phyloP scores from a whole-genome alignment of 495 filamentous ascomycete species.

The Aspergillus saccharolyticus region DNA sequence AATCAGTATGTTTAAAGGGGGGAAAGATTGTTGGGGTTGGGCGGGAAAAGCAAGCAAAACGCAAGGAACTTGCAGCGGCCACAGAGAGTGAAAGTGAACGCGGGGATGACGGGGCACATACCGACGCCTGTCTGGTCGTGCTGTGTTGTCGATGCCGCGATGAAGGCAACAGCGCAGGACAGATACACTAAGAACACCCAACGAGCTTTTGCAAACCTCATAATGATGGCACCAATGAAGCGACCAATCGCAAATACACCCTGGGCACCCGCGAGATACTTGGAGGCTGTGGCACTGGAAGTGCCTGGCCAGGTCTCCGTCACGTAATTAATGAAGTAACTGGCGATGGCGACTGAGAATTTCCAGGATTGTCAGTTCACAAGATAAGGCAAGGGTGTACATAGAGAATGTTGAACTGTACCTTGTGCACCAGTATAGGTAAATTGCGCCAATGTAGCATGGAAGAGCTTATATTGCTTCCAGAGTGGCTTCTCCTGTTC shows the following conservation, averaged over 20 bases:
- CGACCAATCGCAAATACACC: conserved; percentile 53
- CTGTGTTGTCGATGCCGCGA: conserved; percentile 32
- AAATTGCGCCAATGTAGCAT: conserved; percentile 66
- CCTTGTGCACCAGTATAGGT: conserved; percentile 68
- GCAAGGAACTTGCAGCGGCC: too few species aligned
- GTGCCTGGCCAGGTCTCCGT: conserved; percentile 37
- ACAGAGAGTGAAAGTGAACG: not conserved
- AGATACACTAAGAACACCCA: conserved; percentile 46
- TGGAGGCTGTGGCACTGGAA: conserved; percentile 39
- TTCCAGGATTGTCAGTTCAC: not conserved
- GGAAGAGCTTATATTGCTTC: conserved; percentile 51
- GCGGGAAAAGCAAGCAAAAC: too few species aligned
- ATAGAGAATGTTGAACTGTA: not conserved
- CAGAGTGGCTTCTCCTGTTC: conserved; percentile 40
- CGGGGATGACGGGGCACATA: conserved; percentile 3
- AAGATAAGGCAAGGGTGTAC: not conserved
- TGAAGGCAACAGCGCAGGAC: conserved; percentile 36
- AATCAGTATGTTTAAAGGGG: not conserved
- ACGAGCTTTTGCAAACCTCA: conserved; percentile 49
- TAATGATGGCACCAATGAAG: conserved; percentile 45
- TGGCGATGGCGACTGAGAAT: conserved; percentile 54
- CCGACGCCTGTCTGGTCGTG: conserved; percentile 42
- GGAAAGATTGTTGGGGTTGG: not conserved
- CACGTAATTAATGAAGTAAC: conserved; percentile 60
- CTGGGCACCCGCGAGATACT: conserved; percentile 51